Evolutionary conservation across 1,284 basidiomycete genomes (phyloP).

Genomic region (Limonomyces culmigenus): DNA sequence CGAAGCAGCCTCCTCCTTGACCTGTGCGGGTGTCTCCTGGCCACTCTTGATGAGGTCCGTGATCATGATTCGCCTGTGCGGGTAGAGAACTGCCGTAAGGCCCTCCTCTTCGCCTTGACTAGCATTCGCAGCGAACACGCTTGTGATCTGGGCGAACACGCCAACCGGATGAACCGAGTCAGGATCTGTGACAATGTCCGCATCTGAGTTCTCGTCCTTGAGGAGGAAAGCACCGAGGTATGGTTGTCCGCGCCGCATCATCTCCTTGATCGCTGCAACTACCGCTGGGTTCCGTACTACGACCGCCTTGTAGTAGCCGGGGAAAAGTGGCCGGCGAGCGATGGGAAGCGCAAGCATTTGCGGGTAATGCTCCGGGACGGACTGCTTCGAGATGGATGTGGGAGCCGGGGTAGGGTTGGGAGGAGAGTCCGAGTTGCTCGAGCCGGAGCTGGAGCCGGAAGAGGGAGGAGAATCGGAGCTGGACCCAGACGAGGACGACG

Average conservation of each 20-base stretch:
- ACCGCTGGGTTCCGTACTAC: slow-evolving; percentile 84
- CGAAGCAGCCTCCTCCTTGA: slow-evolving; percentile 31
- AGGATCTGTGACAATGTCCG: slow-evolving; percentile 82
- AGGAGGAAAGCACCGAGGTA: slow-evolving; percentile 96
- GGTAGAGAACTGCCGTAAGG: slow-evolving; percentile 89
- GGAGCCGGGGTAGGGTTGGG: slow-evolving; percentile 19
- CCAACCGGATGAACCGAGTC: slow-evolving; percentile 88
- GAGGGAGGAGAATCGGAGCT: slow-evolving; percentile 12
- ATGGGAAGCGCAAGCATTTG: slow-evolving; percentile 94
- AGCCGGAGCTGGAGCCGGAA: slow-evolving; percentile 4
- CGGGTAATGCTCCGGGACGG: slow-evolving; percentile 79
- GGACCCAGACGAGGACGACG: slow-evolving; percentile 9
- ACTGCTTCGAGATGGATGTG: slow-evolving; percentile 63
- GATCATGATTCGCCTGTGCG: slow-evolving; percentile 84
- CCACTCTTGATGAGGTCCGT: slow-evolving; percentile 72
- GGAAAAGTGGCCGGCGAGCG: slow-evolving; percentile 89
- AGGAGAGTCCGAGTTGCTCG: slow-evolving; percentile 17
- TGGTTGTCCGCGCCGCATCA: slow-evolving; percentile 92
- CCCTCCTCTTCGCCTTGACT: slow-evolving; percentile 59
- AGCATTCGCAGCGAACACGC: slow-evolving; percentile 63
- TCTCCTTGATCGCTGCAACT: slow-evolving; percentile 89
- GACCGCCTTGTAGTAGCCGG: slow-evolving; percentile 96
- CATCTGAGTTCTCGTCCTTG: slow-evolving; percentile 88
- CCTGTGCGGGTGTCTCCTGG: slow-evolving; percentile 17
- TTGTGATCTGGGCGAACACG: slow-evolving; percentile 96